These are phyloP conservation scores for Termitomyces sp. DNA, from an alignment of 768 basidiomycete species.

Conservation along the genomic window DNA sequence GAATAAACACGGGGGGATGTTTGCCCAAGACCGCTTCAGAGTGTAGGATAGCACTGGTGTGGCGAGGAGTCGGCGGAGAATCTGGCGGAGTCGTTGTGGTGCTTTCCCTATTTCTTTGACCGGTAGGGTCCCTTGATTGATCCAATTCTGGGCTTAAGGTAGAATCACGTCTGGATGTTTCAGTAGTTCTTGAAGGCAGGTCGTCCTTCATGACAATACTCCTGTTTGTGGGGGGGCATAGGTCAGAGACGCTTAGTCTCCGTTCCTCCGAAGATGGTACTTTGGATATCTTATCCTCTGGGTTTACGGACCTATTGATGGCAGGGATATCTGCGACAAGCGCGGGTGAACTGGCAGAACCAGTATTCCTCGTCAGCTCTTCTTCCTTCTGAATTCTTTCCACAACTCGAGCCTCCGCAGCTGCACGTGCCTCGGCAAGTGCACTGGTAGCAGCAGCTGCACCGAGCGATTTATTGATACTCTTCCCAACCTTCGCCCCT, in stretches of 20 bases:
- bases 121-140: conserved; percentile 3
- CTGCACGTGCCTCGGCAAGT: conserved; percentile 62
- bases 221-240: conserved; percentile 36
- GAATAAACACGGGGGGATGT: conserved; percentile 44
- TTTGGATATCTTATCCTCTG: background rate
- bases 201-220: conserved; percentile 28
- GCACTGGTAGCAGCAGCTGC: conserved; percentile 47
- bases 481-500: conserved; percentile 52
- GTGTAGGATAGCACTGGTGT: conserved; percentile 26
- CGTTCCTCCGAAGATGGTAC: conserved; percentile 16
- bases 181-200: conserved; percentile 20
- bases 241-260: conserved; percentile 56
- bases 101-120: conserved; percentile 25
- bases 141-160: background rate
- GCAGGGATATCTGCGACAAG: conserved; percentile 1
- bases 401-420: conserved; percentile 65
- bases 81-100: conserved; percentile 52
- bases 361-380: conserved; percentile 22
- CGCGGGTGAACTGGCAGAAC: conserved; percentile 8
- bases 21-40: conserved; percentile 57
- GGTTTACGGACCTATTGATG: background rate
- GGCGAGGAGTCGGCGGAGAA: conserved; percentile 42
- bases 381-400: conserved; percentile 53
- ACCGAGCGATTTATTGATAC: conserved; percentile 58
- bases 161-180: conserved; percentile 2